Base-by-base conservation (phyloP, 2,329 filamentous ascomycete genomes). In the Ophiostoma angusticollis region DNA sequence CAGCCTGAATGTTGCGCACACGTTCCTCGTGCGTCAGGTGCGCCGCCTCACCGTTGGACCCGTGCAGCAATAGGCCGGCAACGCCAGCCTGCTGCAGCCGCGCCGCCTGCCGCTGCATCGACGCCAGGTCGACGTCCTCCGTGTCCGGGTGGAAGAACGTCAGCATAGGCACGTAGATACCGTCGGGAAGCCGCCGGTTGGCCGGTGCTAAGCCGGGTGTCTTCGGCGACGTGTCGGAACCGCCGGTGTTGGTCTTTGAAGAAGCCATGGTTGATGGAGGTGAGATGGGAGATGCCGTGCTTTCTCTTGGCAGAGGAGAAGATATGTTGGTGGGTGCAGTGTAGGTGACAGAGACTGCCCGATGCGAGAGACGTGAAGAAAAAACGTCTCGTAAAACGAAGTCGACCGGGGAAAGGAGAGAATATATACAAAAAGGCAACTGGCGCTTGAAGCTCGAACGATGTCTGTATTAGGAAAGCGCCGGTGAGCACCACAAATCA, bases 31-130 rank as follows among this genome's bases (percentile, higher is more conserved):
- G 72, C 37, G 72, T 70, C 9, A 84, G 64, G 52, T 84, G 78
- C 3, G 80, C 77, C 0, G 80, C 80, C 59, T 84, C 80, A 50
- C 79, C 80, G 52, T 84, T 84, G 50, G 75, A 80, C 28, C 79
- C 78, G 54, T 82, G 78, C 4, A 74, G 75, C 16, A 81, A 72
- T 37, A 84, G 63, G 31, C 79, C 79, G 14, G 76, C 67, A 30
- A 84, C 67, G 25, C 78, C 78, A 17, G 75, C 68, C 40, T 69
- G 57, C 32, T 72, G 75, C 3, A 84, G 68, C 36, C 74, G 70
- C 17, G 72, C 60, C 21, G 74, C 74, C 43, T 70, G 67, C 17
- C 59, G 59, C 37, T 60, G 58, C 21, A 67, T 69, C 5, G 68
- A 63, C 16, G 61, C 57, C n/a, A 70, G 40, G 48, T 78, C 72